Evolutionary conservation across 2,329 filamentous ascomycete genomes (phyloP), one percentile per base, ranked within the genome.

Genomic region (Verticillium klebahnii): DNA sequence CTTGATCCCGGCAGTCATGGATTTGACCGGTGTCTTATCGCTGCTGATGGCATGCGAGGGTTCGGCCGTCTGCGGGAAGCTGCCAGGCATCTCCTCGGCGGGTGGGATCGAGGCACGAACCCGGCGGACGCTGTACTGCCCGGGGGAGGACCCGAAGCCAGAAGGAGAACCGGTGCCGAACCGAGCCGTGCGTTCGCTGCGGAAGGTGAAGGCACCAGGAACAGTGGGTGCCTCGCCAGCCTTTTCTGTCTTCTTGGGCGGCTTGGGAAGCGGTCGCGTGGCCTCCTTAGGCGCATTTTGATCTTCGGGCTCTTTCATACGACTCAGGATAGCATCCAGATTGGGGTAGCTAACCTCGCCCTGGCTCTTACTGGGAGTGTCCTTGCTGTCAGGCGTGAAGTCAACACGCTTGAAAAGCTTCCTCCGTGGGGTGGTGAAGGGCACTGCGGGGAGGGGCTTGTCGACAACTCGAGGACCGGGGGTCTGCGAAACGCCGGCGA

Each of bases 331-430:
- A 25, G 63, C 60, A 36, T 73, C 71, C 12, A 77, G 67, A 25
- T 70, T 70, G 4, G 73, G 73, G 50, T 74, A 75, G 56, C 72
- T 70, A 32, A 75, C 69, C 34, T 73, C 69, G 36, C 70, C 72
- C 64, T 71, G 68, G 62, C 72, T 77, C 64, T 67, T 69, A 65
- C 55, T 60, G 37, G 63, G 72, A 9, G 77, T 74, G 19, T 77
- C 76, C 65, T 91, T 84, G 39, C 88, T 88, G 64, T 86, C 87
- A 0, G 88, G 89, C 0, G 90, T 92, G 69, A 96, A 97, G 58
- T 90, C 88, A 39, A 96, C 91, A 61, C 85, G 89, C 78, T 96
- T 96, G 19, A 77, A 73, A 40, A 80, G 71, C 73, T 87, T 90
- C 29, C 87, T 83, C 36, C 88, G 87, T 8, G 89, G 90, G 1